Percentiles rank a stretch among this genome's conserved stretches.
These are phyloP conservation scores for Brachypodium distachyon DNA, from an alignment of 202 grass and related monocot species.

Conservation along the genomic window DNA sequence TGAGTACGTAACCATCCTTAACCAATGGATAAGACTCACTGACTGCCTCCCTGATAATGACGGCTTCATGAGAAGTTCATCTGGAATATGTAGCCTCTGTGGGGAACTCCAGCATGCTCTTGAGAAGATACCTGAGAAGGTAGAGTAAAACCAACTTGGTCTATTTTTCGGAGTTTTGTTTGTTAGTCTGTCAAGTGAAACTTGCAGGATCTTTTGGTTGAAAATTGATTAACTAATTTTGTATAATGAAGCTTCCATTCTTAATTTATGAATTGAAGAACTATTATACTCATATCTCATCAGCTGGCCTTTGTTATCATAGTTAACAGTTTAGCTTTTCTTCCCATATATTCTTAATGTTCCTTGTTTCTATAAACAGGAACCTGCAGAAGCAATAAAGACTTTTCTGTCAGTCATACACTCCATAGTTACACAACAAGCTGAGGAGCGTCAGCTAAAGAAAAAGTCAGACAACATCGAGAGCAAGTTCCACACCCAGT, in stretches of 20 bases:
- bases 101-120: conserved; percentile 65
- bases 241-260: not conserved
- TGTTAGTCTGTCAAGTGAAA: not conserved
- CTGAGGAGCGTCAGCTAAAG: conserved; percentile 61
- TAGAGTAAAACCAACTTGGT: conserved; percentile 24
- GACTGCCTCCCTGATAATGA: conserved; percentile 59
- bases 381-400: conserved; percentile 78
- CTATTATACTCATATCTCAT: not conserved
- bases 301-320: not conserved
- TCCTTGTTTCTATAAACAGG: conserved; percentile 36
- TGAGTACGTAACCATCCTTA: conserved; percentile 61
- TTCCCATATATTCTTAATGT: conserved; percentile 5
- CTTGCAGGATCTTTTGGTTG: conserved; percentile 12
- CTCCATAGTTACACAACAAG: conserved; percentile 64
- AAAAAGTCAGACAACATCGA: conserved; percentile 59
- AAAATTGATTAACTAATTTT: not conserved
- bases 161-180: conserved; percentile 19
- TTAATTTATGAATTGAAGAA: conserved; percentile 3
- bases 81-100: conserved; percentile 50
- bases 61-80: conserved; percentile 51
- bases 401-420: conserved; percentile 68
- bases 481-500: conserved; percentile 37
- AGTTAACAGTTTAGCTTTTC: conserved; percentile 14
- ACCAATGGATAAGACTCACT: conserved; percentile 80
- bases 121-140: conserved; percentile 70